Evolutionary conservation across 495 filamentous ascomycete genomes (phyloP).

Genomic region (Podospora comata): DNA sequence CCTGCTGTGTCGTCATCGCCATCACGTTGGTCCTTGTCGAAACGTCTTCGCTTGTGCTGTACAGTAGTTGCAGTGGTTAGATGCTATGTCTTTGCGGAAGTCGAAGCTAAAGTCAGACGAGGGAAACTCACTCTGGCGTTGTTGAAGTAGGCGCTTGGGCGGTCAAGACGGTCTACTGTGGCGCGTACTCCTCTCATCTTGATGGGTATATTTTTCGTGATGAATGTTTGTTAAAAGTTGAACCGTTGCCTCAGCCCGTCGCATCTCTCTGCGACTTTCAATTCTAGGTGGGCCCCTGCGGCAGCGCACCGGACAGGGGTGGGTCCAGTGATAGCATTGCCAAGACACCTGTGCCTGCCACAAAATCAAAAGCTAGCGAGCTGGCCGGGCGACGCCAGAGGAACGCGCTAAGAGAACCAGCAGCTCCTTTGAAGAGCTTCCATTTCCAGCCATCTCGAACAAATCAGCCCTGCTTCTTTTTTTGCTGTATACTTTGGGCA

Average conservation of each 20-base stretch:
- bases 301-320: neutral
- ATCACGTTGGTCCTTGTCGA: slow-evolving; percentile 59
- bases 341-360: slow-evolving; percentile 16
- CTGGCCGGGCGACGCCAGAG: slow-evolving; percentile 10
- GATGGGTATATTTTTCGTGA: slow-evolving; percentile 4
- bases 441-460: slow-evolving; percentile 1
- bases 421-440: slow-evolving; percentile 6
- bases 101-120: neutral
- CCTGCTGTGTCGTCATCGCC: slow-evolving; percentile 46
- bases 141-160: slow-evolving; percentile 82
- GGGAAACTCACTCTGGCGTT: slow-evolving; percentile 61
- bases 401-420: slow-evolving; percentile 16
- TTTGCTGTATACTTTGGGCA: neutral
- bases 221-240: slow-evolving; percentile 10
- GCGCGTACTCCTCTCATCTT: slow-evolving; percentile 39
- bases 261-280: neutral
- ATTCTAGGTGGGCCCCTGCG: slow-evolving; percentile 6
- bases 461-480: neutral
- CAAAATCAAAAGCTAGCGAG: slow-evolving; percentile 5
- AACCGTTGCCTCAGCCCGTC: neutral
- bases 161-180: slow-evolving; percentile 84
- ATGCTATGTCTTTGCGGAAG: slow-evolving; percentile 4
- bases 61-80: neutral
- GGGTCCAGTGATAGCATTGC: neutral
- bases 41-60: slow-evolving; percentile 62